Conservation (phyloP, 1,284 basidiomycete genomes). For the Exobasidium rhododendri region DNA sequence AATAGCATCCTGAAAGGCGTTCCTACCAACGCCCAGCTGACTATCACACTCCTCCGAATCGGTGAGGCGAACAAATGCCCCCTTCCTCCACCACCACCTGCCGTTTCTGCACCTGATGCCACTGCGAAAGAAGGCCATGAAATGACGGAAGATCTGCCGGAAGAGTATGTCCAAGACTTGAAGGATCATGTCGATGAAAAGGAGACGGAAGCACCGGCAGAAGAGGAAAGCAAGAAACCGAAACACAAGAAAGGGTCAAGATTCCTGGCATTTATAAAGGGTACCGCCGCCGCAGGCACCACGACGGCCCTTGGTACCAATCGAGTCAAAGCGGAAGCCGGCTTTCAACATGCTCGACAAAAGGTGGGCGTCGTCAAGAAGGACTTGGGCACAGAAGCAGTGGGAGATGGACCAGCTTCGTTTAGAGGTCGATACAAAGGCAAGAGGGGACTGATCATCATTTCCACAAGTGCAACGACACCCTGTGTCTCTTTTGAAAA, state of each 20-base stretch:
- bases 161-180: constrained; percentile 41
- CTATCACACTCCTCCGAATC: constrained; percentile 60
- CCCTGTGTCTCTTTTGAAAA: constrained; percentile 47
- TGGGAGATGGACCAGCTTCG: constrained; percentile 37
- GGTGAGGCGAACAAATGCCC: constrained; percentile 59
- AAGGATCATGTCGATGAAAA: constrained; percentile 29
- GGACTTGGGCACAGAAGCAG: constrained; percentile 20
- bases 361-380: constrained; percentile 46
- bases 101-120: constrained; percentile 36
- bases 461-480: constrained; percentile 52
- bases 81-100: constrained; percentile 58
- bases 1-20: constrained; percentile 61
- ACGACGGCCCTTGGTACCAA: constrained; percentile 50
- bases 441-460: constrained; percentile 42
- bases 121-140: constrained; percentile 21
- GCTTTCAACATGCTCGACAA: constrained; percentile 43
- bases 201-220: constrained; percentile 29
- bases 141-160: constrained; percentile 33
- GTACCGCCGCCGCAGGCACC: constrained; percentile 42
- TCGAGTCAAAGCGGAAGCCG: constrained; percentile 48
- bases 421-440: constrained; percentile 48
- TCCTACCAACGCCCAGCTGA: constrained; percentile 63
- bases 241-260: constrained; percentile 33
- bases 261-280: constrained; percentile 43
- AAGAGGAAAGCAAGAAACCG: constrained; percentile 23